Conservation (phyloP, 164 flowering plant genomes). For the Kalanchoe fedtschenkoi region DNA sequence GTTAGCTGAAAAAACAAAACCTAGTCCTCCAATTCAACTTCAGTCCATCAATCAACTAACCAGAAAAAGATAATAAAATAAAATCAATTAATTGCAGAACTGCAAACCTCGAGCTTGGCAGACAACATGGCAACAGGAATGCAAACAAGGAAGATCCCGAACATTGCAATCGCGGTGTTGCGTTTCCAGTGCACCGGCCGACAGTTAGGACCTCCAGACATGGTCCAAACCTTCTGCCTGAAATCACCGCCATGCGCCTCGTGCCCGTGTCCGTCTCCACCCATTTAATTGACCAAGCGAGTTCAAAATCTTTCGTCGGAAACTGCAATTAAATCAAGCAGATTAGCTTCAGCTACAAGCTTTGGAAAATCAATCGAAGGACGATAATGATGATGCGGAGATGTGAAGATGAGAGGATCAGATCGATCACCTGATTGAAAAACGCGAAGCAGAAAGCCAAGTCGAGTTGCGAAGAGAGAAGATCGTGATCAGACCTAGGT, state of each 20-base stretch:
- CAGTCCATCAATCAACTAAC: neutral
- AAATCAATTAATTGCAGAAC: neutral
- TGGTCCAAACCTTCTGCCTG: conserved; percentile 82
- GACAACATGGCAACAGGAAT: conserved; percentile 89
- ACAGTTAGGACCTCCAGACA: conserved; percentile 85
- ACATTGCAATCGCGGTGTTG: conserved; percentile 88
- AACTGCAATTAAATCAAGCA: neutral
- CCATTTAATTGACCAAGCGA: conserved; percentile 13
- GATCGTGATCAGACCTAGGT: too few species aligned
- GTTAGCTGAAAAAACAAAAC: neutral
- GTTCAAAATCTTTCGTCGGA: neutral
- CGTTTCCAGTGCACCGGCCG: conserved; percentile 88
- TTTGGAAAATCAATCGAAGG: conserved; percentile 11
- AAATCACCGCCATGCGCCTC: conserved; percentile 54
- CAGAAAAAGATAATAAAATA: neutral
- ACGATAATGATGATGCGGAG: neutral
- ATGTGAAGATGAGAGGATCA: too few species aligned
- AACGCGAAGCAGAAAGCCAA: too few species aligned
- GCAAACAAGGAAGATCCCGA: conserved; percentile 64
- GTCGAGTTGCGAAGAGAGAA: too few species aligned
- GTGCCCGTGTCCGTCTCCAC: conserved; percentile 60
- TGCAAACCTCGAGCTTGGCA: conserved; percentile 78
- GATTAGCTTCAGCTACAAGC: neutral
- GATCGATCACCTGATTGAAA: too few species aligned
- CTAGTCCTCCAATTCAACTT: neutral